These are phyloP conservation scores for Auricularia sp. DNA, from an alignment of 768 basidiomycete species.

Conservation along the genomic window DNA sequence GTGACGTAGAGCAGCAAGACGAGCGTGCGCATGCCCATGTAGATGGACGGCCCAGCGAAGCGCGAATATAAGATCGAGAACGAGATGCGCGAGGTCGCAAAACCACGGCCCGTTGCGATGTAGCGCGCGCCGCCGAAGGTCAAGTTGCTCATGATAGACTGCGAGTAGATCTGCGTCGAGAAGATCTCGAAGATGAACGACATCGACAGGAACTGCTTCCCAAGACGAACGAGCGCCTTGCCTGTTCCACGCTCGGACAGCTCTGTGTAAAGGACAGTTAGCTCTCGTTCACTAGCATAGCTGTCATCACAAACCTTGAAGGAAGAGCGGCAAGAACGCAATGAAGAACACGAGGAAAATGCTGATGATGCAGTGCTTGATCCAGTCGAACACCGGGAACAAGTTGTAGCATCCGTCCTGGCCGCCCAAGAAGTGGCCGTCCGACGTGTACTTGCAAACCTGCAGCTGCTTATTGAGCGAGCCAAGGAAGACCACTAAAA, in stretches of 20 bases:
- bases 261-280: conserved; percentile 42
- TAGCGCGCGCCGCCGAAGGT: conserved; percentile 97
- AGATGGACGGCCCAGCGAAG: conserved; percentile 97
- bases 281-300: neutral
- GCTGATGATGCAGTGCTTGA: conserved; percentile 90
- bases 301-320: conserved; percentile 58
- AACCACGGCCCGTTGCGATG: conserved; percentile 97
- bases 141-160: conserved; percentile 93
- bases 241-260: conserved; percentile 90
- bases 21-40: conserved; percentile 88
- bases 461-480: conserved; percentile 74
- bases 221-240: conserved; percentile 82
- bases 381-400: conserved; percentile 89
- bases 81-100: conserved; percentile 89
- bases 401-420: conserved; percentile 92
- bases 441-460: conserved; percentile 70
- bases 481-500: conserved; percentile 84
- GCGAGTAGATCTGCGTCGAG: conserved; percentile 95
- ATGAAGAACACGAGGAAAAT: conserved; percentile 99
- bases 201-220: conserved; percentile 88
- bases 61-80: conserved; percentile 96
- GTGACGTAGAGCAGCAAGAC: conserved; percentile 93
- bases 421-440: conserved; percentile 64
- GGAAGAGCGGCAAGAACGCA: conserved; percentile 86
- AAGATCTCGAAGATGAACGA: conserved; percentile 98